Evolutionary conservation across 805 yeast genomes (phyloP), one percentile per base, ranked within the genome.

Genomic region (Kregervanrija pseudodelftensis): DNA sequence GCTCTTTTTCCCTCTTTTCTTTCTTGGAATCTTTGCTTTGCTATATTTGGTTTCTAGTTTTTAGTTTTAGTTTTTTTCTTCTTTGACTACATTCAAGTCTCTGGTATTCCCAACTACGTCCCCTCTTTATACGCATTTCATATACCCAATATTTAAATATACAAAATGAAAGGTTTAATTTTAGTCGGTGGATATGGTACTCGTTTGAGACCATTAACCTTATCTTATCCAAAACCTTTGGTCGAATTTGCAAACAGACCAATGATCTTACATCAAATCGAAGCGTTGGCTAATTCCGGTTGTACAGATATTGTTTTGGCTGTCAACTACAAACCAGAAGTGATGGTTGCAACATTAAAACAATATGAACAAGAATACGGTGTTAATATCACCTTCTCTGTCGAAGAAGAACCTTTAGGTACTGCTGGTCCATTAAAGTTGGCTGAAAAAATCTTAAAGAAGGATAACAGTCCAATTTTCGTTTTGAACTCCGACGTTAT

Each of bases 151-250:
- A 35, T 32, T 22, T 16, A 46, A 36, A 50, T 31, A 42, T 39
- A 39, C 39, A 52, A 44, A 43, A 88, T 89, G 97, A 89, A 89
- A 77, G 96, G 95, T 67, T 81, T 91, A 70, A 91, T 91, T 78
- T 82, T 91, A 68, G 98, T 91, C 60, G 99, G 99, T 66, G 99
- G 99, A 71, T 93, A 90, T 77, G 99, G 99, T 78, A 93, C 99
- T 64, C 93, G 99, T 76, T 85, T 93, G 76, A 90, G 99, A 80
- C 99, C 99, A 52, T 77, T 93, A 63, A 90, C 98, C 51, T 75
- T 90, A 60, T 88, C 97, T 48, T 78, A 83, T 54, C 98, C 98
- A 68, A 90, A 90, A 73, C 98, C 98, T 42, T 77, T 90, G 69
- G 97, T 90, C 54, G 98, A 91, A 73, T 93, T 93, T 63, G 99